Evolutionary conservation across 352 stramenopile species (phyloP).

Genomic region (Pilasporangium apinafurcum): DNA sequence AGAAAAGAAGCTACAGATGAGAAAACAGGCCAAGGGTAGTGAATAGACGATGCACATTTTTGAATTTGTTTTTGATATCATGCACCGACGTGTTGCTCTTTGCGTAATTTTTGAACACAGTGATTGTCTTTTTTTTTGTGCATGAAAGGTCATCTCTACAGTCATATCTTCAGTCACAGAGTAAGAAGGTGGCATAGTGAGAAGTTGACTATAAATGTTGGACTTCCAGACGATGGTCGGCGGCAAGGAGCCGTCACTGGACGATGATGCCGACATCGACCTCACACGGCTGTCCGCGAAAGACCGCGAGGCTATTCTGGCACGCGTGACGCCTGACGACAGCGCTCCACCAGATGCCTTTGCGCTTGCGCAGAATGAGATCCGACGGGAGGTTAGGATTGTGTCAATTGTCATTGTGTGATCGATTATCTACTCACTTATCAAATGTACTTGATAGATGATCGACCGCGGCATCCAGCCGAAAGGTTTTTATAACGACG

Average conservation of each 20-base stretch:
- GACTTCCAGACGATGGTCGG: slow-evolving; percentile 27
- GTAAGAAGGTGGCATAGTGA: no score
- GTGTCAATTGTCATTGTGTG: no score
- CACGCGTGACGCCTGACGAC: slow-evolving; percentile 59
- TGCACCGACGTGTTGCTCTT: no score
- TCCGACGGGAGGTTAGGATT: slow-evolving; percentile 73
- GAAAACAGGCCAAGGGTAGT: slow-evolving; percentile 2
- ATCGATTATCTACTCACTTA: background rate
- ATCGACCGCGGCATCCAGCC: slow-evolving; percentile 80
- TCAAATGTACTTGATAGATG: slow-evolving; percentile 37
- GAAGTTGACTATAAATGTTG: slow-evolving; percentile 28
- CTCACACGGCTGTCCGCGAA: slow-evolving; percentile 38
- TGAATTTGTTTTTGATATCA: no score
- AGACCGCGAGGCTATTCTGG: slow-evolving; percentile 69
- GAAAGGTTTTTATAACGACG: slow-evolving; percentile 83
- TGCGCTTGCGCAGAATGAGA: slow-evolving; percentile 73
- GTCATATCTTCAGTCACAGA: no score
- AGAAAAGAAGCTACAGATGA: slow-evolving; percentile 7
- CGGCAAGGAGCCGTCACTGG: slow-evolving; percentile 33
- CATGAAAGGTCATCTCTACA: no score
- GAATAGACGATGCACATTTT: no score
- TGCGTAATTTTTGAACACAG: no score
- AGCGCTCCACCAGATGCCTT: slow-evolving; percentile 62
- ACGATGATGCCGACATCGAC: slow-evolving; percentile 72
- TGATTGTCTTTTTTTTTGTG: no score